Evolutionary conservation across 2,329 filamentous ascomycete genomes (phyloP).

Genomic region (Emergomyces pasteurianus): DNA sequence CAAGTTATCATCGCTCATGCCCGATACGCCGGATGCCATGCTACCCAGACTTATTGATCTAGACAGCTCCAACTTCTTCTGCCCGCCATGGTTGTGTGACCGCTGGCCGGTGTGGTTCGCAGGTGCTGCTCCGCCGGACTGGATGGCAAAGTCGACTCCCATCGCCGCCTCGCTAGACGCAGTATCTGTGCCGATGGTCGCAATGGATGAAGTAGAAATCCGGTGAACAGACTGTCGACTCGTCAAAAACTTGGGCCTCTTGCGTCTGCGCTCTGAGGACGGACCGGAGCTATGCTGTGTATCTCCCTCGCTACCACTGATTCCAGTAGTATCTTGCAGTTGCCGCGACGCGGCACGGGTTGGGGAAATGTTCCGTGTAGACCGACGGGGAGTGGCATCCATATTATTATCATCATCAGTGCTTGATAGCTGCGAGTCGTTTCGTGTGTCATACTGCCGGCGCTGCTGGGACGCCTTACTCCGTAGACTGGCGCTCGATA

Average conservation of each 20-base stretch:
- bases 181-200: conserved; percentile 45
- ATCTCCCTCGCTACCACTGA: conserved; percentile 15
- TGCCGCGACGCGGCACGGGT: neutral
- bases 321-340: conserved; percentile 3
- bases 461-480: neutral
- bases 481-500: neutral
- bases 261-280: conserved; percentile 21
- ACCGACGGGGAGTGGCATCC: conserved; percentile 8
- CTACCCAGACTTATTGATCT: conserved; percentile 80
- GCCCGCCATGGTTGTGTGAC: conserved; percentile 24
- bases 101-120: conserved; percentile 18
- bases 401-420: conserved; percentile 5
- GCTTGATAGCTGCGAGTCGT: neutral
- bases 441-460: neutral
- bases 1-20: conserved; percentile 38
- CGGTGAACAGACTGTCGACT: conserved; percentile 46
- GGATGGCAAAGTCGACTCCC: conserved; percentile 67
- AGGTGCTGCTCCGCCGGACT: conserved; percentile 65
- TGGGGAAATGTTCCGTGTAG: conserved; percentile 1
- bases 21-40: conserved; percentile 63
- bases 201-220: conserved; percentile 46
- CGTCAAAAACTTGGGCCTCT: conserved; percentile 44
- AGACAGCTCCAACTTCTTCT: conserved; percentile 43
- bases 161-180: conserved; percentile 61
- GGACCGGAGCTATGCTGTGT: conserved; percentile 12